Evolutionary conservation across 768 basidiomycete genomes (phyloP).

Genomic region (Chalciporus pseudorubinellus): DNA sequence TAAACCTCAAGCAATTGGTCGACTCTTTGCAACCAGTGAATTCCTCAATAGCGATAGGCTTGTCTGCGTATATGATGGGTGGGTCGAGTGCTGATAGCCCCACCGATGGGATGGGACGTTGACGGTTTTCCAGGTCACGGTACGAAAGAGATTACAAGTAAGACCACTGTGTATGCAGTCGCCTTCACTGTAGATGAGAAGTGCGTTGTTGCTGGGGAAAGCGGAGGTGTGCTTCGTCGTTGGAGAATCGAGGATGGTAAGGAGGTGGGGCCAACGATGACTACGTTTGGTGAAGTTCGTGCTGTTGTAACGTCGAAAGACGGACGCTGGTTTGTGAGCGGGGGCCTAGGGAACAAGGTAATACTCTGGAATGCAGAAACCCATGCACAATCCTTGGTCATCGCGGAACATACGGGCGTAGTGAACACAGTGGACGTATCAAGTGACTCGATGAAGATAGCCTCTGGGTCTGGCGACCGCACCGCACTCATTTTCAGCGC

Average conservation of each 20-base stretch:
- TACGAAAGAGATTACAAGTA: too few species aligned
- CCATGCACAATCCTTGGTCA: slow-evolving; percentile 3
- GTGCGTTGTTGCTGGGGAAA: slow-evolving; percentile 6
- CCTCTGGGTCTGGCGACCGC: slow-evolving; percentile 7
- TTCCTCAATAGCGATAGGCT: too few species aligned
- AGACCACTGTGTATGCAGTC: not conserved
- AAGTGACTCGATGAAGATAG: slow-evolving; percentile 9
- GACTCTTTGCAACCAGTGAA: too few species aligned
- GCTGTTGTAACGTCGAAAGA: slow-evolving; percentile 3
- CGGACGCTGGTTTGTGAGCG: slow-evolving; percentile 7
- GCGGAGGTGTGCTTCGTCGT: slow-evolving; percentile 3
- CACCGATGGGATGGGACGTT: too few species aligned
- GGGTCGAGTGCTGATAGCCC: too few species aligned
- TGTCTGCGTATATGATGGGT: too few species aligned
- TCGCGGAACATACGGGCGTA: not conserved
- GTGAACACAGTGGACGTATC: slow-evolving; percentile 11
- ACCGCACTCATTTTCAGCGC: slow-evolving; percentile 6
- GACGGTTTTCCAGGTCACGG: too few species aligned
- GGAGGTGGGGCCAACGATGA: not conserved
- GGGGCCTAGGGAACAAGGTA: not conserved
- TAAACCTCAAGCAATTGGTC: too few species aligned
- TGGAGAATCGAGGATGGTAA: not conserved
- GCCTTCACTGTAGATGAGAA: slow-evolving; percentile 1
- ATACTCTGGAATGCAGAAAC: slow-evolving; percentile 3
- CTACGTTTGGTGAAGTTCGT: not conserved